A percentile compares a stretch with the other conserved stretches of the same genome.
Evolutionary conservation across 208 protist species (phyloP).

Genomic region (Acanthamoeba sp.): DNA sequence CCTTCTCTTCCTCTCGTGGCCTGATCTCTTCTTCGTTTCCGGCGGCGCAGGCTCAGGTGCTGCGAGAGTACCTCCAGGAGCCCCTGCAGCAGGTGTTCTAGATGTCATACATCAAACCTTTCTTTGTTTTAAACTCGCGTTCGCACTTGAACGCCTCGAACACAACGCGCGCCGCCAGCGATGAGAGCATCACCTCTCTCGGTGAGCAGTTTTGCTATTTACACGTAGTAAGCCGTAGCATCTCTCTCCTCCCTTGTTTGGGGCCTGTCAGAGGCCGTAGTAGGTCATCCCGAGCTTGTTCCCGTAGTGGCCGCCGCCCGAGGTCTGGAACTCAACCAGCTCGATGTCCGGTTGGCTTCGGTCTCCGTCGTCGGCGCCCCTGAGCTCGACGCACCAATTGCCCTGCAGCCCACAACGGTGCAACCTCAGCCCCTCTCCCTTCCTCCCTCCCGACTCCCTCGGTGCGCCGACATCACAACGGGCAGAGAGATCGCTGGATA

Average conservation of each 20-base stretch:
- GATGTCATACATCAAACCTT: background rate
- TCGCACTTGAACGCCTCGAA: too few species aligned
- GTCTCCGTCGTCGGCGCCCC: background rate
- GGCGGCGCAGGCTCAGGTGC: conserved; percentile 39
- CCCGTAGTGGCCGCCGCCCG: conserved; percentile 40
- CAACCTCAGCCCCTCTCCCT: background rate
- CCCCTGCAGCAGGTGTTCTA: conserved; percentile 65
- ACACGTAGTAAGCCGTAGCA: background rate
- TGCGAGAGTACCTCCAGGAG: conserved; percentile 71
- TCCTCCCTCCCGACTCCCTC: too few species aligned
- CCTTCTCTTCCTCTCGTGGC: background rate
- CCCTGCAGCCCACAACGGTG: background rate
- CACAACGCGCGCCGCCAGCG: too few species aligned
- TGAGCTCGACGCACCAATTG: conserved; percentile 69
- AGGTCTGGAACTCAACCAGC: conserved; percentile 44
- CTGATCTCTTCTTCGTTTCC: background rate
- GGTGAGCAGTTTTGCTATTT: too few species aligned
- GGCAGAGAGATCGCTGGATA: too few species aligned
- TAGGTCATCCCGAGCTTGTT: conserved; percentile 74
- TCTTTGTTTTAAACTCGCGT: background rate
- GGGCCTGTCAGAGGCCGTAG: background rate
- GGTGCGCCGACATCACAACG: background rate
- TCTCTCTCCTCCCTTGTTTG: background rate
- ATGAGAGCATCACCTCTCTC: too few species aligned
- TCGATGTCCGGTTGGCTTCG: conserved; percentile 57